phyloP scores from a whole-genome alignment of 2,329 filamentous ascomycete genomes.

The Epichloe sylvatica region DNA sequence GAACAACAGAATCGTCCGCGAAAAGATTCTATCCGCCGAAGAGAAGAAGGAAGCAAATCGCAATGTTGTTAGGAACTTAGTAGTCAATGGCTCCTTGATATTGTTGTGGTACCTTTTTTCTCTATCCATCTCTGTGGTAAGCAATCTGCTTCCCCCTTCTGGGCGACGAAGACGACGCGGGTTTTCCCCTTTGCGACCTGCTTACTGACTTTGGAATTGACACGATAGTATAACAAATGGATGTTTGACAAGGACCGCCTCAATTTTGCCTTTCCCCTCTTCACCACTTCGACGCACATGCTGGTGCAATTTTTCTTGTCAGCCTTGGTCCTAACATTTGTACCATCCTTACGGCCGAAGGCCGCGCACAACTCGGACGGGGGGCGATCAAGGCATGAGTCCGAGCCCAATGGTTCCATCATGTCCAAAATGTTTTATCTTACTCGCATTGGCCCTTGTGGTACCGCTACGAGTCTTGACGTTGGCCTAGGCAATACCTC shows the following conservation, averaged over 20 bases:
- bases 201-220: slow-evolving; percentile 9
- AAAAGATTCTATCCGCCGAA: slow-evolving; percentile 47
- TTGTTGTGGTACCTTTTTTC: slow-evolving; percentile 83
- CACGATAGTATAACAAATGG: slow-evolving; percentile 91
- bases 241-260: slow-evolving; percentile 83
- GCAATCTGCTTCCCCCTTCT: slow-evolving; percentile 18
- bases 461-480: slow-evolving; percentile 82
- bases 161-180: background rate
- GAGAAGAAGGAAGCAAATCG: slow-evolving; percentile 66
- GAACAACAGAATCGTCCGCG: slow-evolving; percentile 53
- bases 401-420: slow-evolving; percentile 42
- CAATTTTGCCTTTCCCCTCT: slow-evolving; percentile 87
- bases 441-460: slow-evolving; percentile 82
- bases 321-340: slow-evolving; percentile 60
- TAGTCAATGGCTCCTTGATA: slow-evolving; percentile 71
- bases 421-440: slow-evolving; percentile 89
- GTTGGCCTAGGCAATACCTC: slow-evolving; percentile 94
- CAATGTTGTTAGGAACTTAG: slow-evolving; percentile 52
- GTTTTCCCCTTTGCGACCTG: background rate
- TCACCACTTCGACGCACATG: slow-evolving; percentile 94
- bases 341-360: slow-evolving; percentile 68
- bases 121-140: slow-evolving; percentile 77
- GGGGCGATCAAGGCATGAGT: slow-evolving; percentile 36
- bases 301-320: slow-evolving; percentile 79
- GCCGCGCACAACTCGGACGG: slow-evolving; percentile 32